These are phyloP conservation scores for Piper longum DNA, from an alignment of 164 flowering plant genomes.

Conservation along the genomic window DNA sequence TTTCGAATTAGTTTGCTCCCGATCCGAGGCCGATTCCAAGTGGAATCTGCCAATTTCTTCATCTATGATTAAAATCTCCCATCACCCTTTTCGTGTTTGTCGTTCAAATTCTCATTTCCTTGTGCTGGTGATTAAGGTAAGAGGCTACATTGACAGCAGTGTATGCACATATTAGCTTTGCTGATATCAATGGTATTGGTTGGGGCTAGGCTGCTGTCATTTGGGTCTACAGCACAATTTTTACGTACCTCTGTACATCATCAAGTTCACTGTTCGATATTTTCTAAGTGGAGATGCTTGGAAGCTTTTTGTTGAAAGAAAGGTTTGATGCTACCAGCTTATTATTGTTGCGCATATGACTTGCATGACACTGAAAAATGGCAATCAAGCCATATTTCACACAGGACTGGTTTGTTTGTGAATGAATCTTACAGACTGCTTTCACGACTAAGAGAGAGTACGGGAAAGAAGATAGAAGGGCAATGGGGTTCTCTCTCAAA, in stretches of 20 bases:
- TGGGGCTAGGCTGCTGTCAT: constrained; percentile 89
- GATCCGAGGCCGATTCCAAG: too few relatives aligned
- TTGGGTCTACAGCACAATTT: constrained; percentile 62
- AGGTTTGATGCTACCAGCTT: constrained; percentile 23
- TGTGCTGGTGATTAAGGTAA: constrained; percentile 9
- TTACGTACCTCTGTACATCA: constrained; percentile 62
- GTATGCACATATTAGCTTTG: constrained; percentile 59
- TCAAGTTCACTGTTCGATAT: constrained; percentile 63
- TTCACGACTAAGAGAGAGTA: constrained; percentile 67
- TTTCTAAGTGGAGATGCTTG: constrained; percentile 78
- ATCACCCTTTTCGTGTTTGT: background rate
- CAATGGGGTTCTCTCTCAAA: constrained; percentile 62
- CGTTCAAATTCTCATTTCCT: background rate
- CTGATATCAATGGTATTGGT: constrained; percentile 61
- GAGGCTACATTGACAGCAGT: constrained; percentile 75
- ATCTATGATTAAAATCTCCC: too few relatives aligned
- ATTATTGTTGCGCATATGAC: too few relatives aligned
- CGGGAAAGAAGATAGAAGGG: constrained; percentile 76
- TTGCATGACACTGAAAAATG: too few relatives aligned
- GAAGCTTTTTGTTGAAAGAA: constrained; percentile 65
- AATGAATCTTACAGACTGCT: constrained; percentile 39
- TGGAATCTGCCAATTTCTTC: too few relatives aligned
- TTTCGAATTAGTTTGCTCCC: too few relatives aligned
- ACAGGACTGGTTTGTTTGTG: background rate
- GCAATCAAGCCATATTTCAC: too few relatives aligned